Base-by-base conservation (phyloP, 2,329 filamentous ascomycete genomes). In the Knufia fluminis region DNA sequence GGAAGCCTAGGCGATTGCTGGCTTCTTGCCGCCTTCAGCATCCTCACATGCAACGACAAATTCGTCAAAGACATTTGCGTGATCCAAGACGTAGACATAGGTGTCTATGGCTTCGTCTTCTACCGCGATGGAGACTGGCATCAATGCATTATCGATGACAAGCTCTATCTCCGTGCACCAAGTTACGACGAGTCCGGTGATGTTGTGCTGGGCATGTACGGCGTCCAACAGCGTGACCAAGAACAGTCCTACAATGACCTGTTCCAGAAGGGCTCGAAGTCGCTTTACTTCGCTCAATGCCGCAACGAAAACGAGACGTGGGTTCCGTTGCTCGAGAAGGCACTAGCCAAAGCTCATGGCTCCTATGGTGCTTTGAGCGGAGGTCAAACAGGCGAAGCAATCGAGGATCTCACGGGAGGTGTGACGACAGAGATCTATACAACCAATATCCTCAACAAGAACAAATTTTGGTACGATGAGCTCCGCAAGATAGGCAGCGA, bases 61-160 rank as follows among this genome's bases (percentile, higher is more conserved):
- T 66, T 90, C 53, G 85, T 92, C 48, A 80, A 89, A 62, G 76
- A 71, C 44, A 72, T 89, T 7, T 92, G 86, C 55, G 83, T 92
- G 40, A 81, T 79, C 3, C 76, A 79, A n/a, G 79, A 92, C 56
- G 78, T 86, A 61, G 72, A 78, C 28, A 79, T 89, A 2, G 86
- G 86, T 4, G 85, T 91, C 1, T 92, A 92, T 58, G 87, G 87
- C 1, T 92, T 92, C 57, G 85, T 92, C 8, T 91, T 92, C 61
- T 79, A 86, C 64, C 78, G 86, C 54, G 77, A 92, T 58, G 88
- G 88, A 46, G 86, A 92, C 65, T 95, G 89, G 89, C 85, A 91
- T 49, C 89, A 90, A 59, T 89, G 86, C 51, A 90, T 95, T 54
- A 81, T 96, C 52, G 90, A 96, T 62, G 90, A 95, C 66, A 94